A percentile compares a stretch with the other conserved stretches of the same genome.
Conservation (phyloP, 768 basidiomycete genomes). For the Hygrocybe coccinea region DNA sequence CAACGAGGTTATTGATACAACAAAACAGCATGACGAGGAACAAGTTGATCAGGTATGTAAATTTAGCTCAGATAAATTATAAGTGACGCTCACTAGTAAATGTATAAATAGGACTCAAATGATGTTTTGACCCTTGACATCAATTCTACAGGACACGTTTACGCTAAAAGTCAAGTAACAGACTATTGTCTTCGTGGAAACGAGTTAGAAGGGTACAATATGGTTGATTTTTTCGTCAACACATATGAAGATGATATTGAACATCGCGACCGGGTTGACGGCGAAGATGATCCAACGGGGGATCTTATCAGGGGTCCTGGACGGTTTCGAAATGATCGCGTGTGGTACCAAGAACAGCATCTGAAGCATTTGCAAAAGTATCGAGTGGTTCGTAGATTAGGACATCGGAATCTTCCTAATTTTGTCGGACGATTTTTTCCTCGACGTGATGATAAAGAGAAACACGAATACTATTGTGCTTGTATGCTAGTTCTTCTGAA, state of each 20-base stretch:
- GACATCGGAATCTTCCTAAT: constrained; percentile 33
- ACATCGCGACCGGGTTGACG: neutral
- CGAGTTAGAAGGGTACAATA: constrained; percentile 11
- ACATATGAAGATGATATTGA: constrained; percentile 28
- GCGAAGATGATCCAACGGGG: no score
- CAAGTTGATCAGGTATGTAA: no score
- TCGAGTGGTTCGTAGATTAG: constrained; percentile 12
- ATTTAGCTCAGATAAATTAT: no score
- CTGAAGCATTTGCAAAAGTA: neutral
- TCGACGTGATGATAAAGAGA: constrained; percentile 18
- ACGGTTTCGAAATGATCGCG: constrained; percentile 9
- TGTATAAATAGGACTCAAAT: constrained; percentile 5
- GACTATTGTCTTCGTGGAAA: constrained; percentile 27
- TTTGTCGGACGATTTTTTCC: constrained; percentile 38
- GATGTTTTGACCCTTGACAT: constrained; percentile 6
- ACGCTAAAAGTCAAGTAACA: constrained; percentile 17
- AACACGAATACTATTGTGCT: constrained; percentile 31
- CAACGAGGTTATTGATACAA: no score
- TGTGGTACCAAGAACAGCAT: constrained; percentile 9
- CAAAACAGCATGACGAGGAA: no score
- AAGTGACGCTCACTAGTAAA: no score
- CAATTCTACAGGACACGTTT: constrained; percentile 8
- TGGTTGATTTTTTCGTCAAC: constrained; percentile 26
- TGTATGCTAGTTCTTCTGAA: constrained; percentile 15
- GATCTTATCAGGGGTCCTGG: no score